Evolutionary conservation across 2,329 filamentous ascomycete genomes (phyloP).

Genomic region (Nothomitra cinnamomea): DNA sequence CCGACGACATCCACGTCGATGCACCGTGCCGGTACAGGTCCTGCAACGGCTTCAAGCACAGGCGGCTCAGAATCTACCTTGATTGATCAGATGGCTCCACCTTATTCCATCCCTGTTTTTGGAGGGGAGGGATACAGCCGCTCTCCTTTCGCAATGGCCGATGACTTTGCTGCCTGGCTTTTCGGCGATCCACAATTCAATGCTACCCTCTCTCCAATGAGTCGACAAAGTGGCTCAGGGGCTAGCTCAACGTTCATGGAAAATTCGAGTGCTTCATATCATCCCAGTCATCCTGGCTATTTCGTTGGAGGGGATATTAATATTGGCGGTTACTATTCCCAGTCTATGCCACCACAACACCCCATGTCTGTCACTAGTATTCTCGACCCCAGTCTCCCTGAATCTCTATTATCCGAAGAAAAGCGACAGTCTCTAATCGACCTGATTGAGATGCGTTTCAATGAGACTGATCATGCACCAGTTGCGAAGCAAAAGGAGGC

Average conservation of each 20-base stretch:
- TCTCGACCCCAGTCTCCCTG: slow-evolving; percentile 61
- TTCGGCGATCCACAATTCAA: slow-evolving; percentile 22
- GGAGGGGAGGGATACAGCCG: slow-evolving; percentile 16
- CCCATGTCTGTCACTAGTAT: slow-evolving; percentile 83
- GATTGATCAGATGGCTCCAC: slow-evolving; percentile 2
- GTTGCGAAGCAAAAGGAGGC: slow-evolving; percentile 58
- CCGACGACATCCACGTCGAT: slow-evolving; percentile 3
- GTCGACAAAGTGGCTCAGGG: not conserved
- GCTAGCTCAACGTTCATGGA: not conserved
- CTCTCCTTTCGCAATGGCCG: slow-evolving; percentile 13
- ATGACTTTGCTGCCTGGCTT: slow-evolving; percentile 35
- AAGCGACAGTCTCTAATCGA: slow-evolving; percentile 74
- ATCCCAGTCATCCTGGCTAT: slow-evolving; percentile 33
- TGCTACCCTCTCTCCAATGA: not conserved
- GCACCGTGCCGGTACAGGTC: not conserved
- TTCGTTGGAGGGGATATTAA: slow-evolving; percentile 29
- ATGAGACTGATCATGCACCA: slow-evolving; percentile 60
- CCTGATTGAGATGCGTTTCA: slow-evolving; percentile 64
- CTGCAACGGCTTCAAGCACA: not conserved
- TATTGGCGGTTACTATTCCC: slow-evolving; percentile 30
- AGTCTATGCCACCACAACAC: slow-evolving; percentile 40
- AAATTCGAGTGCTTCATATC: slow-evolving; percentile 23
- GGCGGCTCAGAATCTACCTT: not conserved
- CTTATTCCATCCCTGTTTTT: slow-evolving; percentile 20
- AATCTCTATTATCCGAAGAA: slow-evolving; percentile 68